Conservation (phyloP, 116 monocot genomes). For the Phalaenopsis hybrid region DNA sequence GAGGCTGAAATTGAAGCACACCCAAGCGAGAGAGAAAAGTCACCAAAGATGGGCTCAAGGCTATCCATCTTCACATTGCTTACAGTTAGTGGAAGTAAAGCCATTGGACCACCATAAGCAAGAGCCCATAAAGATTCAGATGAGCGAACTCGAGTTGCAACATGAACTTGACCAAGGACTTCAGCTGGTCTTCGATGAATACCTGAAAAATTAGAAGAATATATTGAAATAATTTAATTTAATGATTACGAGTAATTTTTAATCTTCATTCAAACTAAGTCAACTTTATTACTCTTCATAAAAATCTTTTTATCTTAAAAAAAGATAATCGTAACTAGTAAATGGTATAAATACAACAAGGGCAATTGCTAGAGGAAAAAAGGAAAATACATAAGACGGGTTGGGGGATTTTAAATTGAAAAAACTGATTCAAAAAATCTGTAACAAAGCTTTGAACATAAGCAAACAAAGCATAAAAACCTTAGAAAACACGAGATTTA, state of each 20-base stretch:
- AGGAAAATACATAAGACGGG: too few relatives aligned
- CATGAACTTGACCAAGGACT: slow-evolving; percentile 92
- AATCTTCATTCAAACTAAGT: not conserved
- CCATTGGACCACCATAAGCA: slow-evolving; percentile 89
- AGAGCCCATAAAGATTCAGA: slow-evolving; percentile 89
- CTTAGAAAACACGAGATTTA: too few relatives aligned
- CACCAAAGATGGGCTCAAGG: slow-evolving; percentile 64
- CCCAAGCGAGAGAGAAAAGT: slow-evolving; percentile 45
- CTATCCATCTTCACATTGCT: slow-evolving; percentile 65
- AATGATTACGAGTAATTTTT: not conserved
- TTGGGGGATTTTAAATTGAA: too few relatives aligned
- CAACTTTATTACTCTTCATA: not conserved
- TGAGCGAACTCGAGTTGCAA: slow-evolving; percentile 62
- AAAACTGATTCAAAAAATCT: too few relatives aligned
- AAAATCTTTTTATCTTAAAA: not conserved
- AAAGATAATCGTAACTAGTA: too few relatives aligned
- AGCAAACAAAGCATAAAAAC: too few relatives aligned
- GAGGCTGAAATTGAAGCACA: slow-evolving; percentile 71
- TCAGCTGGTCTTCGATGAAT: slow-evolving; percentile 86
- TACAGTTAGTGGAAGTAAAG: slow-evolving; percentile 79
- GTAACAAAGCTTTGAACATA: too few relatives aligned
- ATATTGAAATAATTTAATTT: not conserved
- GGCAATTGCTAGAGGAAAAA: too few relatives aligned
- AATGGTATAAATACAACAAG: too few relatives aligned
- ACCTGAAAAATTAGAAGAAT: slow-evolving; percentile 38